Evolutionary conservation across 2,329 filamentous ascomycete species (phyloP).

Genomic region (Aspergillus pseudoglaucus): DNA sequence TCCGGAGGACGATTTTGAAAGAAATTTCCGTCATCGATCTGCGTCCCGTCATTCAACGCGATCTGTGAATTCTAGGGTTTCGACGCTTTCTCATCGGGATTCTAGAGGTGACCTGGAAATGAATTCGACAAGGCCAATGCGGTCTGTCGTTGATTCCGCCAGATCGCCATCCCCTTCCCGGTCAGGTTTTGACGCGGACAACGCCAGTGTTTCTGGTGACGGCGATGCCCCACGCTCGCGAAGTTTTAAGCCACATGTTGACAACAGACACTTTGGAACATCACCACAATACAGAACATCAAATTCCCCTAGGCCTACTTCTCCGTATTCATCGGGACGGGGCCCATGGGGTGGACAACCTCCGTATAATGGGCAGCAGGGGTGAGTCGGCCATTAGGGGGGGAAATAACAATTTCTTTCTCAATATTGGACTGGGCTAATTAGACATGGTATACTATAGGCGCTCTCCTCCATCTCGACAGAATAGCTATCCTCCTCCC

Average conservation of each 20-base stretch:
- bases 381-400: conserved; percentile 38
- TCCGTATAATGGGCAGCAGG: conserved; percentile 41
- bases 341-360: conserved; percentile 47
- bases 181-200: conserved; percentile 27
- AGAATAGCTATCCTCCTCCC: conserved; percentile 43
- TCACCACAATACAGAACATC: conserved; percentile 55
- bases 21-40: conserved; percentile 25
- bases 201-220: conserved; percentile 22
- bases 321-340: conserved; percentile 52
- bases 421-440: conserved; percentile 6
- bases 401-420: conserved; percentile 4
- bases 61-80: conserved; percentile 28
- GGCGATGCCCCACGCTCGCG: conserved; percentile 28
- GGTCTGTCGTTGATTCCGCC: conserved; percentile 19
- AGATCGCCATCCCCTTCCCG: conserved; percentile 27
- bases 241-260: conserved; percentile 35
- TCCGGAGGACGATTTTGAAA: conserved; percentile 19
- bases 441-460: conserved; percentile 39
- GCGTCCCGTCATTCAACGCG: conserved; percentile 28
- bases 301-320: conserved; percentile 55
- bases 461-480: conserved; percentile 58
- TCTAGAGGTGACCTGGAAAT: conserved; percentile 18
- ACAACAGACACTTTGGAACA: conserved; percentile 47
- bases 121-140: conserved; percentile 23
- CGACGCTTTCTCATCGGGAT: conserved; percentile 16